Evolutionary conservation across 352 stramenopile genomes (phyloP).

Genomic region (Aphanomyces stellatus): DNA sequence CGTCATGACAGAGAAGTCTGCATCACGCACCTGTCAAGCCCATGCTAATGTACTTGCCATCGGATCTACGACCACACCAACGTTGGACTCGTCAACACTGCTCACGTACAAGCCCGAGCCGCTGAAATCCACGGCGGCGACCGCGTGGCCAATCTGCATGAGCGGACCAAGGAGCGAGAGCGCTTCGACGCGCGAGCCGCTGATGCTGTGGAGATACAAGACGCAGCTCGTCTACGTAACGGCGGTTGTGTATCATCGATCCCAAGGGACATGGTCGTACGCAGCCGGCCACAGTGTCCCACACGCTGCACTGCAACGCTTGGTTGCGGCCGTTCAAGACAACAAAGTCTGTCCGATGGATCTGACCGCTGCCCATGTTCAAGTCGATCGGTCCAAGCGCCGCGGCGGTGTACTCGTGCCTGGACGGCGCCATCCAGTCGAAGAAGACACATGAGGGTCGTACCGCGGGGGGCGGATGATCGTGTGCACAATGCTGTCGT

Average conservation of each 20-base stretch:
- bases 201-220: constrained; percentile 17
- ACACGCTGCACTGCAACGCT: constrained; percentile 9
- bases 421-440: too few species aligned
- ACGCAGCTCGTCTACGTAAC: constrained; percentile 8
- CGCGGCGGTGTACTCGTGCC: constrained; percentile 1
- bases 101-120: constrained; percentile 11
- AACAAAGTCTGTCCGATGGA: background rate
- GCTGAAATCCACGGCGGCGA: constrained; percentile 5
- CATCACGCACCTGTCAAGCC: constrained; percentile 2
- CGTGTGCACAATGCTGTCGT: constrained; percentile 13
- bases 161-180: background rate
- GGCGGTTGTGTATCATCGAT: too few species aligned
- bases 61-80: constrained; percentile 5
- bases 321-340: background rate
- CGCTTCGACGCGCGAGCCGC: constrained; percentile 15
- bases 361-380: background rate
- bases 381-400: constrained; percentile 1
- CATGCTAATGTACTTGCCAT: constrained; percentile 13
- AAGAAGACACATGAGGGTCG: background rate
- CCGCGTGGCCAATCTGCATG: background rate
- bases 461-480: constrained; percentile 16
- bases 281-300: background rate
- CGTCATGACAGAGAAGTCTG: background rate
- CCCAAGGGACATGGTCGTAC: background rate
- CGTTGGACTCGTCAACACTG: too few species aligned